Evolutionary conservation across 2,329 filamentous ascomycete species (phyloP), one percentile per base, ranked within the genome.

Genomic region (Aspergillus sp.): DNA sequence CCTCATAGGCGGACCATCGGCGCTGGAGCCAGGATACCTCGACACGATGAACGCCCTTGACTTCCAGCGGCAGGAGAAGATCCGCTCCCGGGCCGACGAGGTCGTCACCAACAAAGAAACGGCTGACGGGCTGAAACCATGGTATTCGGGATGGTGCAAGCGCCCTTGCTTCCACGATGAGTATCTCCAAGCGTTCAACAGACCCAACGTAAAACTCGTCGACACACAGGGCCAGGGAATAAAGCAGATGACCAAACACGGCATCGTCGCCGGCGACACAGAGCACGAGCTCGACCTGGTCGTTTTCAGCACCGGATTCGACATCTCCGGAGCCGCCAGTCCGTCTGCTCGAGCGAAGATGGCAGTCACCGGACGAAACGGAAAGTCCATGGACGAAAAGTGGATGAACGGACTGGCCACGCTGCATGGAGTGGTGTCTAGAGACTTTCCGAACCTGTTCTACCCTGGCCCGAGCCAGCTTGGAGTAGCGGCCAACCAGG

Each of bases 81-180:
- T 71, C n/a, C 66, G 73, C 1, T 52, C 51, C 3, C 64, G 69
- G 2, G 58, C 68, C 4, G 64, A 69, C n/a, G 44, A 57, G 0
- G 51, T 69, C n/a, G 74, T 80, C n/a, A 52, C 66, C 24, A 66
- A 79, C 42, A 51, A 53, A 8, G 52, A 50, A 1, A 72, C 67
- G 0, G 75, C 75, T 0, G 61, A 64, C 16, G 62, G 53, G 2
- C 61, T 80, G 5, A 72, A 75, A 46, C 60, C 74, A 0, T 78
- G 72, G 71, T 81, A 80, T 45, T 66, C 71, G 0, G 54, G 56
- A 0, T 78, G 71, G 67, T 81, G 77, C 60, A 81, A 81, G 51
- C 67, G 77, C 0, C 75, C 76, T 0, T 68, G 62, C 25, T 80
- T 78, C 53, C 72, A 74, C 52, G 72, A 80, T 44, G 63, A 68